These are phyloP conservation scores for Heterobasidion irregulare DNA, from an alignment of 1,284 basidiomycete species.

Conservation along the genomic window DNA sequence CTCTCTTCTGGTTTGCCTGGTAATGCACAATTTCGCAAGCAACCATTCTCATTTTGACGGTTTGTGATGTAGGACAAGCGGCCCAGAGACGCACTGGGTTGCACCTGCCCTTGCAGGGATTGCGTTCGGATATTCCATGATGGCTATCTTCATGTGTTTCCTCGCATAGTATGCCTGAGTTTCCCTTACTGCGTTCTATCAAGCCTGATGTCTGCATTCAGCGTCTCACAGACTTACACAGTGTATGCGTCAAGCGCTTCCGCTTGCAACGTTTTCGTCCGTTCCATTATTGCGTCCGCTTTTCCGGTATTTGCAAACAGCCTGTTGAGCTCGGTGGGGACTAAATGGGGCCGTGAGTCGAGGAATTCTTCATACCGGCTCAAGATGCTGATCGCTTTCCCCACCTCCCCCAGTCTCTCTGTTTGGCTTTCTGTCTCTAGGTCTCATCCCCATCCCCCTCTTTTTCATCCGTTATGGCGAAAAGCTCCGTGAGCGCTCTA, in stretches of 20 bases:
- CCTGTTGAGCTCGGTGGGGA: slow-evolving; percentile 16
- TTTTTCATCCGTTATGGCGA: slow-evolving; percentile 19
- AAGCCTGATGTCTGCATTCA: slow-evolving; percentile 1
- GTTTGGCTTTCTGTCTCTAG: slow-evolving; percentile 19
- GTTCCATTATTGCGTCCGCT: slow-evolving; percentile 15
- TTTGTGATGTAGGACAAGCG: slow-evolving; percentile 17
- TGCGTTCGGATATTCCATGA: slow-evolving; percentile 18
- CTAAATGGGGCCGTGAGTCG: slow-evolving; percentile 19
- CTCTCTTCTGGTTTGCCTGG: slow-evolving; percentile 24
- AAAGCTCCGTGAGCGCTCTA: slow-evolving; percentile 16
- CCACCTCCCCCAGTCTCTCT: slow-evolving; percentile 14
- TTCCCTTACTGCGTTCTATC: background rate
- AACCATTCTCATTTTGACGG: background rate
- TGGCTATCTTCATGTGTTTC: slow-evolving; percentile 15
- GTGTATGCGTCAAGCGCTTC: slow-evolving; percentile 19
- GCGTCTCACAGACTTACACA: slow-evolving; percentile 15
- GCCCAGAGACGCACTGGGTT: slow-evolving; percentile 18
- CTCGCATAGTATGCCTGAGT: slow-evolving; percentile 9
- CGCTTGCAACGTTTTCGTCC: slow-evolving; percentile 17
- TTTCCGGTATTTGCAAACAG: slow-evolving; percentile 19
- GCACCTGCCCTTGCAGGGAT: slow-evolving; percentile 18
- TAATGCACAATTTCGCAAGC: slow-evolving; percentile 3
- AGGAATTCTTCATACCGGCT: background rate
- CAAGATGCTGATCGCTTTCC: background rate
- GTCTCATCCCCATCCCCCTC: slow-evolving; percentile 18